phyloP scores from a whole-genome alignment of 345 rosid genomes.

The Populus euphratica region DNA sequence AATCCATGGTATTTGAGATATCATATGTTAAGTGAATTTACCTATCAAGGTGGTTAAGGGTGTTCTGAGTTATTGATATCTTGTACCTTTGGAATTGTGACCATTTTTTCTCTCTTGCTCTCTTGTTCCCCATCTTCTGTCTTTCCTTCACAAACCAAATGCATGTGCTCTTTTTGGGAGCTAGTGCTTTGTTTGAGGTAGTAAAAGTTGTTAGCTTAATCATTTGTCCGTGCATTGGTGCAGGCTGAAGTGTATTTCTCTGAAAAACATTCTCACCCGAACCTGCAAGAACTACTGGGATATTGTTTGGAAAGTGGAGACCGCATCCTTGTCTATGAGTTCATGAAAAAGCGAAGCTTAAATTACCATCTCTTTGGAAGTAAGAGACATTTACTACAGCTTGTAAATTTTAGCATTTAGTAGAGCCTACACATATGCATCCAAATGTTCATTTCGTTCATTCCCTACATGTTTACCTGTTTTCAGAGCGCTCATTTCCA shows the following conservation, averaged over 20 bases:
- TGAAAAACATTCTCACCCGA: constrained; percentile 4
- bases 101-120: too few species aligned
- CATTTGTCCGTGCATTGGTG: background rate
- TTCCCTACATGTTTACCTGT: background rate
- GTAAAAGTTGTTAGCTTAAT: background rate
- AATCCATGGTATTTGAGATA: background rate
- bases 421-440: background rate
- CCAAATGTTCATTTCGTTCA: background rate
- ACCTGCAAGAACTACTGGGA: constrained; percentile 7
- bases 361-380: constrained; percentile 9
- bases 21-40: too few species aligned
- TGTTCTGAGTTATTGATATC: too few species aligned
- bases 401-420: background rate
- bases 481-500: too few species aligned
- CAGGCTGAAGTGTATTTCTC: constrained; percentile 8
- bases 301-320: constrained; percentile 3
- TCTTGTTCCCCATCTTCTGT: too few species aligned
- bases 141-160: too few species aligned
- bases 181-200: background rate
- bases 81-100: too few species aligned
- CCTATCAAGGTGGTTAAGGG: background rate
- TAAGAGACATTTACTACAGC: background rate
- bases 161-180: background rate
- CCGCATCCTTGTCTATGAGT: constrained; percentile 5
- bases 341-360: background rate